Conservation (phyloP, 768 basidiomycete genomes). For the Russula earlei region DNA sequence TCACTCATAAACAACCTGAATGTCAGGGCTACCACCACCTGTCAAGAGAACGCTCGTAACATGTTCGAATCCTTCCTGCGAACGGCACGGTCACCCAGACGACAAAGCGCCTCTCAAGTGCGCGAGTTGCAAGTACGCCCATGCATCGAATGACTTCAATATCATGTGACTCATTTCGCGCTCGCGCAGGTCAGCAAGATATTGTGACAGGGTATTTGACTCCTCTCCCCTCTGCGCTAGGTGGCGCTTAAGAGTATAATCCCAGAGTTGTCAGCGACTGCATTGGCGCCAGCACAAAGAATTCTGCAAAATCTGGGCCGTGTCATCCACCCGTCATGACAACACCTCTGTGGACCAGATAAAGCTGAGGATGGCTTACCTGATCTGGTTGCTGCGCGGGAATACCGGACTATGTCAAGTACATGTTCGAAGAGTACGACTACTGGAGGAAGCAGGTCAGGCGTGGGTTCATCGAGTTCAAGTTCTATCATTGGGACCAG, state of each 20-base stretch:
- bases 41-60: slow-evolving; percentile 18
- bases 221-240: neutral
- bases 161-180: neutral
- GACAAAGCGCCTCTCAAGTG: slow-evolving; percentile 19
- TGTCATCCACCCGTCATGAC: slow-evolving; percentile 13
- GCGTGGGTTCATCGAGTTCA: slow-evolving; percentile 21
- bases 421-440: slow-evolving; percentile 17
- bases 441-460: slow-evolving; percentile 6
- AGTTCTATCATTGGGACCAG: slow-evolving; percentile 20
- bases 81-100: neutral
- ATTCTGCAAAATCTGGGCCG: slow-evolving; percentile 19
- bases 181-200: slow-evolving; percentile 14
- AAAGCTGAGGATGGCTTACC: slow-evolving; percentile 19
- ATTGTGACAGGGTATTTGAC: slow-evolving; percentile 13
- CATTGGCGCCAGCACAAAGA: slow-evolving; percentile 21
- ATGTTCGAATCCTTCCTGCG: slow-evolving; percentile 16
- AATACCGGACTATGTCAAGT: slow-evolving; percentile 12
- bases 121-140: slow-evolving; percentile 18
- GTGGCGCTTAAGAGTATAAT: neutral
- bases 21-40: slow-evolving; percentile 17
- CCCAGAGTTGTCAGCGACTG: slow-evolving; percentile 17
- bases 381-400: slow-evolving; percentile 22
- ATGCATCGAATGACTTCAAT: neutral
- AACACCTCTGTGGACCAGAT: slow-evolving; percentile 19
- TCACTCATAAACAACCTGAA: neutral